Evolutionary conservation across 208 protist species (phyloP).

Genomic region (Novymonas esmeraldas): DNA sequence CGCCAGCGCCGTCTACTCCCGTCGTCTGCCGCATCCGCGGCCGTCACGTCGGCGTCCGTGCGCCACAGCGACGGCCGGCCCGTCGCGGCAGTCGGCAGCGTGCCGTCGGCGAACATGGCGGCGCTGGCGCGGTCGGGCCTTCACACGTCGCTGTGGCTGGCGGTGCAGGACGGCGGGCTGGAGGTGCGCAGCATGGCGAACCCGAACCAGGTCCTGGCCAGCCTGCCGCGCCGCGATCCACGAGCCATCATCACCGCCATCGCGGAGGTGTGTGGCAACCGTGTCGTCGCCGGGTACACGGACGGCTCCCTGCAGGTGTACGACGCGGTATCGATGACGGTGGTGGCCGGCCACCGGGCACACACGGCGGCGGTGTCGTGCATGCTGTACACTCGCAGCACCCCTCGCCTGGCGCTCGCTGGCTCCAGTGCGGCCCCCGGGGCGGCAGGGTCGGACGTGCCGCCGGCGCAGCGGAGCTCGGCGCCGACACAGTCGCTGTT

Average conservation of each 20-base stretch:
- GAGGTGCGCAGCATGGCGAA: conserved; percentile 64
- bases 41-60: background rate
- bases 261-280: conserved; percentile 47
- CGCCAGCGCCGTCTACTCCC: background rate
- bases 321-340: conserved; percentile 43
- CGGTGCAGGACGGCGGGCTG: conserved; percentile 54
- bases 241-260: conserved; percentile 56
- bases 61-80: background rate
- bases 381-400: conserved; percentile 27
- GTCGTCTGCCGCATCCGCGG: conserved; percentile 1
- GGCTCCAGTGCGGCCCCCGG: no score
- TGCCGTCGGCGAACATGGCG: conserved; percentile 35
- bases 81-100: background rate
- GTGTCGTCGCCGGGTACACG: conserved; percentile 59
- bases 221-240: conserved; percentile 21
- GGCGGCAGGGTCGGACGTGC: background rate
- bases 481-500: conserved; percentile 41
- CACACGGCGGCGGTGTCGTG: conserved; percentile 65
- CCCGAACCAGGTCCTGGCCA: conserved; percentile 38
- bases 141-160: conserved; percentile 63
- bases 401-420: background rate
- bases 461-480: background rate
- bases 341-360: conserved; percentile 24
- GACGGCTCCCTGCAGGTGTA: conserved; percentile 59
- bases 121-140: conserved; percentile 32